phyloP scores from a whole-genome alignment of 1,284 basidiomycete genomes.

The Irpex lacteus region DNA sequence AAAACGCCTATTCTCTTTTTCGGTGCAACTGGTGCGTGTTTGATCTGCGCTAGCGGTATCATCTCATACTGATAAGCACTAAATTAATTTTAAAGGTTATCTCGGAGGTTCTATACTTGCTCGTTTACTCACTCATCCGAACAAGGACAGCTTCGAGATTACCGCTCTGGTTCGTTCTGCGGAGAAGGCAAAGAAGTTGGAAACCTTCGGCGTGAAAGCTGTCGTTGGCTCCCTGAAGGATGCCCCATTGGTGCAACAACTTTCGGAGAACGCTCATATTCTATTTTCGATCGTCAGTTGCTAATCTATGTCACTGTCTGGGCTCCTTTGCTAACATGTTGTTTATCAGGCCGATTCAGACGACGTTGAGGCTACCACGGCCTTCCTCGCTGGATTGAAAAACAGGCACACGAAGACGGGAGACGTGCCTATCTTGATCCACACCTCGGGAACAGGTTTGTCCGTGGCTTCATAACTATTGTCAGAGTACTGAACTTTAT shows the following conservation, averaged over 20 bases:
- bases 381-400: slow-evolving; percentile 43
- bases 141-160: slow-evolving; percentile 33
- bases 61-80: neutral
- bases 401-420: slow-evolving; percentile 39
- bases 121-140: slow-evolving; percentile 36
- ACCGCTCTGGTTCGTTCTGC: slow-evolving; percentile 38
- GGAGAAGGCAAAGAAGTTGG: slow-evolving; percentile 39
- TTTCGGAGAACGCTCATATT: neutral
- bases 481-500: neutral
- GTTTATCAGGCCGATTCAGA: slow-evolving; percentile 32
- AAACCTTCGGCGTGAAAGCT: slow-evolving; percentile 34
- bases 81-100: slow-evolving; percentile 29
- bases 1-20: slow-evolving; percentile 20
- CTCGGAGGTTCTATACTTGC: slow-evolving; percentile 41
- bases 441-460: slow-evolving; percentile 41
- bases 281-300: neutral
- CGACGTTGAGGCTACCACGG: slow-evolving; percentile 35
- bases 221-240: slow-evolving; percentile 38
- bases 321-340: neutral
- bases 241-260: slow-evolving; percentile 15
- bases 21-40: slow-evolving; percentile 24
- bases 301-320: neutral
- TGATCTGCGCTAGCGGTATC: neutral
- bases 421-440: slow-evolving; percentile 44
- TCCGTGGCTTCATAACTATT: neutral